phyloP scores from a whole-genome alignment of 148 eudicot genomes.

The Camellia granthamiana region DNA sequence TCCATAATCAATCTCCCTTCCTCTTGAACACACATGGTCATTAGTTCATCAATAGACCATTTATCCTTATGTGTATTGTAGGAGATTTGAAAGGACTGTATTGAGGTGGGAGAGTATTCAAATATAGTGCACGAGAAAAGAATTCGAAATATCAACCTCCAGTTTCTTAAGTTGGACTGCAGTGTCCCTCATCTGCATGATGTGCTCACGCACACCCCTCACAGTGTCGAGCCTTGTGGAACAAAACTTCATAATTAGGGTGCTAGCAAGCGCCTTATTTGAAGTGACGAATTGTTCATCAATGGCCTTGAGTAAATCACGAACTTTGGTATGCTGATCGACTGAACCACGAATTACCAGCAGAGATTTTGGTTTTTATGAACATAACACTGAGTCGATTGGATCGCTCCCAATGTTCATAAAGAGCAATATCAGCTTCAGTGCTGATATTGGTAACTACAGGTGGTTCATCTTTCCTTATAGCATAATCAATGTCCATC shows the following conservation, averaged over 20 bases:
- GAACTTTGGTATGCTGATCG: not conserved
- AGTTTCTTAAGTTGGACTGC: too few relatives aligned
- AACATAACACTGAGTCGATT: slow-evolving; percentile 14
- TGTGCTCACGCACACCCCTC: not conserved
- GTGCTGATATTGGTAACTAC: not conserved
- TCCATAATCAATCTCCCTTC: not conserved
- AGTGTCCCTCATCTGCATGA: not conserved
- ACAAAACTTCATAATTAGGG: not conserved
- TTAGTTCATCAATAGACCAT: slow-evolving; percentile 17
- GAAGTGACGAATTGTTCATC: slow-evolving; percentile 12
- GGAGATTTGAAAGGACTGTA: not conserved
- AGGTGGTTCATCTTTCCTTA: too few relatives aligned
- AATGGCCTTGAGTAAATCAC: slow-evolving; percentile 12
- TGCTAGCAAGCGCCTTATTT: slow-evolving; percentile 9
- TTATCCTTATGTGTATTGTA: slow-evolving; percentile 18
- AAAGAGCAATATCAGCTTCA: not conserved
- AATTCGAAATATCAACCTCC: too few relatives aligned
- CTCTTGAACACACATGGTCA: slow-evolving; percentile 30
- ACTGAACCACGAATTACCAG: slow-evolving; percentile 15
- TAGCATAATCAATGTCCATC: too few relatives aligned
- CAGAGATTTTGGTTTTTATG: not conserved
- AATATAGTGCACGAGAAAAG: not conserved
- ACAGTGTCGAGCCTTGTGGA: not conserved
- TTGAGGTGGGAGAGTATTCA: not conserved
- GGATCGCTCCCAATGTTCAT: slow-evolving; percentile 19